A percentile compares a stretch with the other conserved stretches of the same genome.
These are phyloP conservation scores for Trichoderma erinaceum DNA, from an alignment of 495 filamentous ascomycete species.

Conservation along the genomic window DNA sequence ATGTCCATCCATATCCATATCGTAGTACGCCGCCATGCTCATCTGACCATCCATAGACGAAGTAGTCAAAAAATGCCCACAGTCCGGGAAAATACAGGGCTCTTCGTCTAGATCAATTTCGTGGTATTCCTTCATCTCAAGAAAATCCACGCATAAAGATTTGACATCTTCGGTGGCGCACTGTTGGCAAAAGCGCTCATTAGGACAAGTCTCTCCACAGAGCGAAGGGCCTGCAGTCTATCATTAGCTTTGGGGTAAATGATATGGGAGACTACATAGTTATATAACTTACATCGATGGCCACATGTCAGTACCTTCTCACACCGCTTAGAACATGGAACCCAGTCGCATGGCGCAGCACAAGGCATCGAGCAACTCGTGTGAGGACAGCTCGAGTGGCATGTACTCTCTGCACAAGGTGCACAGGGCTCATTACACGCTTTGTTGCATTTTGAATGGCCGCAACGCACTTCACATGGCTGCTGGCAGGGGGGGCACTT, in stretches of 20 bases:
- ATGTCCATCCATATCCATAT: slow-evolving; percentile 37
- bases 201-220: slow-evolving; percentile 62
- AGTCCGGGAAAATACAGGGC: slow-evolving; percentile 58
- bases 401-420: slow-evolving; percentile 54
- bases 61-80: slow-evolving; percentile 60
- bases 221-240: slow-evolving; percentile 41
- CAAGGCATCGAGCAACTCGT: slow-evolving; percentile 59
- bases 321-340: slow-evolving; percentile 64
- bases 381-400: slow-evolving; percentile 50
- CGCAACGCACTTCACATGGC: slow-evolving; percentile 53
- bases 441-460: slow-evolving; percentile 53
- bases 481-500: slow-evolving; percentile 49
- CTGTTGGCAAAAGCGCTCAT: slow-evolving; percentile 46
- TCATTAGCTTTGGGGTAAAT: background rate
- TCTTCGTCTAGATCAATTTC: slow-evolving; percentile 53
- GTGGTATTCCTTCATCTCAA: slow-evolving; percentile 42
- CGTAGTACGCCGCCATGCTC: slow-evolving; percentile 55
- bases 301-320: slow-evolving; percentile 51
- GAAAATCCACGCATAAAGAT: slow-evolving; percentile 46
- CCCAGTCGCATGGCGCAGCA: slow-evolving; percentile 60
- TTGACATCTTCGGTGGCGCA: slow-evolving; percentile 43
- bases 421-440: slow-evolving; percentile 57
- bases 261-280: no score
- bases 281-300: slow-evolving; percentile 27
- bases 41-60: slow-evolving; percentile 61